Conservation (phyloP, 2,329 filamentous ascomycete genomes). For the Exserohilum turcica region DNA sequence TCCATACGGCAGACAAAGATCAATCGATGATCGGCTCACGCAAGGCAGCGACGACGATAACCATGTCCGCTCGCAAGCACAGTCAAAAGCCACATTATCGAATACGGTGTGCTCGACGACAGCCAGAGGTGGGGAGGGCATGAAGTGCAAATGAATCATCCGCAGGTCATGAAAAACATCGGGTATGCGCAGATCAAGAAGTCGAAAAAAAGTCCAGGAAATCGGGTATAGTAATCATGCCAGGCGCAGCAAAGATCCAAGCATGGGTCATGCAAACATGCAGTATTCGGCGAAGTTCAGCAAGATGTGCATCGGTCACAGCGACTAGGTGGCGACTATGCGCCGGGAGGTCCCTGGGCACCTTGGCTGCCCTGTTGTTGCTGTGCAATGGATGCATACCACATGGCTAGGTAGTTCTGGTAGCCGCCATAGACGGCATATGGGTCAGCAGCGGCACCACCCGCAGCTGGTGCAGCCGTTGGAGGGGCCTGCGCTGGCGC, state of each 20-base stretch:
- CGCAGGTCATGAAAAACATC: conserved; percentile 20
- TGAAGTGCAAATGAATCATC: conserved; percentile 29
- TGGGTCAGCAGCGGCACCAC: conserved; percentile 56
- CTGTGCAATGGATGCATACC: conserved; percentile 73
- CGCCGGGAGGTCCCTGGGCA: conserved; percentile 43
- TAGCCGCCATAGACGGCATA: conserved; percentile 86
- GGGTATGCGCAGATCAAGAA: conserved; percentile 28
- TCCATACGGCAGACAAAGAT: conserved; percentile 16
- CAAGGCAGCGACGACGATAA: conserved; percentile 16
- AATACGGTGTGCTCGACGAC: conserved; percentile 7
- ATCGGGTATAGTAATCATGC: conserved; percentile 28
- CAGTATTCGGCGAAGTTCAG: conserved; percentile 45
- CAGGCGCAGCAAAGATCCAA: conserved; percentile 32
- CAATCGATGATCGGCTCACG: conserved; percentile 21
- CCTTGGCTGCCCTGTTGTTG: conserved; percentile 50
- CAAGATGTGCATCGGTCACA: conserved; percentile 44
- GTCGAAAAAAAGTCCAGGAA: conserved; percentile 26
- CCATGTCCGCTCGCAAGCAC: conserved; percentile 1
- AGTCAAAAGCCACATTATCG: conserved; percentile 10
- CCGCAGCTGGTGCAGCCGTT: conserved; percentile 46
- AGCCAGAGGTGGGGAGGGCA: conserved; percentile 10
- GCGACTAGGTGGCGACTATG: conserved; percentile 40
- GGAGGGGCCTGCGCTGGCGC: conserved; percentile 35
- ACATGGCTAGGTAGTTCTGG: conserved; percentile 77
- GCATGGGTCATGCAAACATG: conserved; percentile 47